Evolutionary conservation across 768 basidiomycete genomes (phyloP).

Genomic region (Trametes cingulata): DNA sequence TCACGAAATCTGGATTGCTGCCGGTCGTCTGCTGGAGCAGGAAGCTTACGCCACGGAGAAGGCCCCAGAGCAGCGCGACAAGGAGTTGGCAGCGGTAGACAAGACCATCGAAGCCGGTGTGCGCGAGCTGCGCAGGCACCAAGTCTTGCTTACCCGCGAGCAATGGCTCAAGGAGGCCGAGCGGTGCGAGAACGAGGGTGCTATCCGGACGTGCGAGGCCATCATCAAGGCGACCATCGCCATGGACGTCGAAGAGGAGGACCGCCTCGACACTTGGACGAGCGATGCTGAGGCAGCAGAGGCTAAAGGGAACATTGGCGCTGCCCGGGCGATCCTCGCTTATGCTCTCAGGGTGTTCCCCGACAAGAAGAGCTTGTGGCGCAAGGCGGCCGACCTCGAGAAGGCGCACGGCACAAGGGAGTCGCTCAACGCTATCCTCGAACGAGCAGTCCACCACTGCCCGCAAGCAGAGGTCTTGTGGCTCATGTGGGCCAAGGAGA

Average conservation of each 20-base stretch:
- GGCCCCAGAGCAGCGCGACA: conserved; percentile 51
- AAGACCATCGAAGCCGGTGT: conserved; percentile 88
- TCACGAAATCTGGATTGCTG: conserved; percentile 99
- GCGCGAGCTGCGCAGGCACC: conserved; percentile 72
- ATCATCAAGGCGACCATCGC: conserved; percentile 93
- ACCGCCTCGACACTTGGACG: conserved; percentile 86
- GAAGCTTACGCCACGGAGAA: conserved; percentile 56
- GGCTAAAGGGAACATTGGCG: conserved; percentile 70
- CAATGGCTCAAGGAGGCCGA: conserved; percentile 98
- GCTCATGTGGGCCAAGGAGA: conserved; percentile 98
- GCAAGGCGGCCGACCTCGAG: conserved; percentile 89
- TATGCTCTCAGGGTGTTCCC: conserved; percentile 92
- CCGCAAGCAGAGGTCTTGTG: conserved; percentile 96
- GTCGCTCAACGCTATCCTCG: conserved; percentile 78
- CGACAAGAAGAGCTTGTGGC: conserved; percentile 83
- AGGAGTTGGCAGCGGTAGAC: conserved; percentile 76
- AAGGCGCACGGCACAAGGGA: conserved; percentile 88
- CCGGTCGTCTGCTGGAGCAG: conserved; percentile 89
- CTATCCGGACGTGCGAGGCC: conserved; percentile 85
- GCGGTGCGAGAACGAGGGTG: conserved; percentile 83
- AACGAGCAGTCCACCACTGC: conserved; percentile 83
- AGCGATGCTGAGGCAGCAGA: conserved; percentile 88
- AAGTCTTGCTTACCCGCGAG: conserved; percentile 83
- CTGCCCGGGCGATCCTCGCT: conserved; percentile 85
- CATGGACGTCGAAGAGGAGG: conserved; percentile 96